Evolutionary conservation across 2,329 filamentous ascomycete genomes (phyloP), one percentile per base, ranked within the genome.

Genomic region (Microcera coccophila): DNA sequence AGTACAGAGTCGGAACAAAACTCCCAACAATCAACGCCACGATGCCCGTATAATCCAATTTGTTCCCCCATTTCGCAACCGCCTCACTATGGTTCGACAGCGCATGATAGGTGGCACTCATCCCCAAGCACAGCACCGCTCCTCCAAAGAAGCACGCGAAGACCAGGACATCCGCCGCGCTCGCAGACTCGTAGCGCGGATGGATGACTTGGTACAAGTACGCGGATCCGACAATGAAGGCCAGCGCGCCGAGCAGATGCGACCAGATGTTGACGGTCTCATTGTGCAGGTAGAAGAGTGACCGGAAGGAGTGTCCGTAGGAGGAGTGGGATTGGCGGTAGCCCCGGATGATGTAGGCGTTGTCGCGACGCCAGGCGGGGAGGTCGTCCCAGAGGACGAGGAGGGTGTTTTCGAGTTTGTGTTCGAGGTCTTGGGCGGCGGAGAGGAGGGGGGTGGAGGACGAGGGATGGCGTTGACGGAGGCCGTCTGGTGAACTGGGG

Each of bases 11-110:
- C 2, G 93, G 90, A 35, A 97, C 80, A 61, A 91, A 95, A 62
- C 85, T 91, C 5, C 93, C 93, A 53, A 91, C 87, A 45, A 97
- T 97, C 53, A 98, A 71, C 37, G 84, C 80, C 21, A 97, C 87
- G 55, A 98, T 98, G 5, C 93, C 93, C 4, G 91, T 80, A 63
- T 98, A 97, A 63, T 98, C 93, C 43, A 97, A 71, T 64, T 95
- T 88, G 63, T 97, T 97, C 10, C 90, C 90, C 72, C 89, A 87
- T 48, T 79, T 83, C 2, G 85, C 82, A 12, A 96, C 87, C 2
- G 68, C 67, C 28, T 81, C 79, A 15, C 87, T 93, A 65, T 98
- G 93, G 53, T 96, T 95, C 17, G 76, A 81, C 36, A 96, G 78
- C 2, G 87, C 78, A 63, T 98, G 93, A 62, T 83, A 98, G 3